Percentiles rank a stretch among this genome's conserved stretches.
Conservation (phyloP, 306 rosid genomes). For the Malus asiatica region DNA sequence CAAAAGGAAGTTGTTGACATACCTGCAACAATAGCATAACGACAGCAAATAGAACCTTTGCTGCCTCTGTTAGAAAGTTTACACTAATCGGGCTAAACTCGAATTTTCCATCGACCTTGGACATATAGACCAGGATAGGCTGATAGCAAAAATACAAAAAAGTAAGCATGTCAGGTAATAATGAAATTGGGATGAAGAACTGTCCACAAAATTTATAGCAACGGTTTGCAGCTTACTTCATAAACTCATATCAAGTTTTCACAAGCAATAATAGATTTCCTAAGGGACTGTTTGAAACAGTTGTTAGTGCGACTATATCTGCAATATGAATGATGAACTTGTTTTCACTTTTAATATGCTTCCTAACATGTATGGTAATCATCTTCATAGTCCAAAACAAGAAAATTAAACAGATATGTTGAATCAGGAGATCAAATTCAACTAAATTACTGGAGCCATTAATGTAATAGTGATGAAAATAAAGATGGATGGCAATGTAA, state of each 20-base stretch:
- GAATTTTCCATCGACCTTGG: conserved; percentile 98
- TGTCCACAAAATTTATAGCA: not conserved
- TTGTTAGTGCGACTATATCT: not conserved
- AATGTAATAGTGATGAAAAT: not conserved
- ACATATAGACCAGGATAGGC: conserved; percentile 98
- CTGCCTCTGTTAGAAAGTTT: conserved; percentile 83
- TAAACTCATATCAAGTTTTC: not conserved
- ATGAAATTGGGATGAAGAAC: conserved; percentile 8
- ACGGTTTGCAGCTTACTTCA: not conserved
- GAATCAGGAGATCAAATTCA: not conserved
- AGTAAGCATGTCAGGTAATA: conserved; percentile 12
- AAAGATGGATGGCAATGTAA: not conserved
- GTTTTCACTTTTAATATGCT: not conserved
- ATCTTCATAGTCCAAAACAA: not conserved
- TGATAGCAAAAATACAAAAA: conserved; percentile 31
- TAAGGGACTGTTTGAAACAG: not conserved
- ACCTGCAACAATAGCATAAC: conserved; percentile 90
- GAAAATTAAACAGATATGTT: not conserved
- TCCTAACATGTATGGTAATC: not conserved
- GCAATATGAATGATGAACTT: not conserved
- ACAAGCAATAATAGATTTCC: not conserved
- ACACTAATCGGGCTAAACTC: conserved; percentile 96
- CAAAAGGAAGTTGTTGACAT: conserved; percentile 8
- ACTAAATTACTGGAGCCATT: not conserved
- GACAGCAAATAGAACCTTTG: conserved; percentile 88